Base-by-base conservation (phyloP, 768 basidiomycete genomes). In the Boletus rubescentipes region DNA sequence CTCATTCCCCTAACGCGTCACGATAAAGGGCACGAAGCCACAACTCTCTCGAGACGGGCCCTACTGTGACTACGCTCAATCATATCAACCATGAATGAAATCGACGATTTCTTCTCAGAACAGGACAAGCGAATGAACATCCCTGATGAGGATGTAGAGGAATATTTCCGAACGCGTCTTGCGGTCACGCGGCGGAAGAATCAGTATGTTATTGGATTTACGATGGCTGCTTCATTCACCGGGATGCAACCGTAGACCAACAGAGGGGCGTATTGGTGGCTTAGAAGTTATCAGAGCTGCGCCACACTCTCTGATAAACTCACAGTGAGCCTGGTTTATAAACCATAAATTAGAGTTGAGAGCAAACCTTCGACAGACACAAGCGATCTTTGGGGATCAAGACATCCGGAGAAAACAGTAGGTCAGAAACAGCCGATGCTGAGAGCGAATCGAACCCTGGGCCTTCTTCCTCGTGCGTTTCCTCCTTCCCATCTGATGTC, bases 41-140 rank as follows among this genome's bases (percentile, higher is more conserved):
- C 37, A 15, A 23, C 6, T 26, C 46, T 10, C 40, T 31, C 40
- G 11, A 21, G 29, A 18, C 20, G n/a, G 5, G 6, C 14, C 21
- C 38, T 8, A 16, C 44, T 26, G 4, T n/a, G n/a, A n/a, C n/a
- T n/a, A n/a, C n/a, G n/a, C n/a, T n/a, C n/a, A n/a, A 15, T 38
- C 23, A 39, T 26, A 14, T 20, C 12, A 1, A 16, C 37, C 52
- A 66, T 71, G 58, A 64, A 72, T 37, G 74, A 77, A 51, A 30
- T 77, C 12, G 73, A 82, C 11, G 66, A 69, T 2, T 85, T 82
- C 56, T 86, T 80, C 60, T 66, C 64, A 20, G 84, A 85, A 64
- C 81, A 80, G 65, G 79, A 85, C 46, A 69, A 67, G 49, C 75
- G 73, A 9, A 80, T 85, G 81, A 75, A 72, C 42, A 54, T 80